Evolutionary conservation across 805 yeast species (phyloP).

Genomic region (Maudiozyma pseudohumilis): DNA sequence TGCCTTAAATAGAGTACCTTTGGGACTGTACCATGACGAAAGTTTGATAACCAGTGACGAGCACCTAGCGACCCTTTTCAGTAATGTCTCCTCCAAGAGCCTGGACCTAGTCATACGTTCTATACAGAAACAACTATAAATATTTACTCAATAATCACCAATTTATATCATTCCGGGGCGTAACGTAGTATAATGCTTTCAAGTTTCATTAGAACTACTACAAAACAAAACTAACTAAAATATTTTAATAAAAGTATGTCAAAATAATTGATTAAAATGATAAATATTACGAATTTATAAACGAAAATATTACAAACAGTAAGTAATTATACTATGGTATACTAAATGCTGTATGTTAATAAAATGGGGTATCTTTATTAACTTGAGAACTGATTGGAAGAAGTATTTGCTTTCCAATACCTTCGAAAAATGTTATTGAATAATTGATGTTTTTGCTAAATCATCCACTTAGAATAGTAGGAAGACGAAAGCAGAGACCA

Average conservation of each 20-base stretch:
- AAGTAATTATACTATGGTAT: neutral
- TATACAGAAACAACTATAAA: too few species aligned
- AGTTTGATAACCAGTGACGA: conserved; percentile 35
- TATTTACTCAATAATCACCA: too few species aligned
- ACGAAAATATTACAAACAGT: conserved; percentile 4
- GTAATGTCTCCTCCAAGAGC: conserved; percentile 10
- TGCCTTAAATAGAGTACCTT: conserved; percentile 5
- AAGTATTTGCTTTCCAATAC: neutral
- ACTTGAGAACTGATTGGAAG: conserved; percentile 2
- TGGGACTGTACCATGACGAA: conserved; percentile 17
- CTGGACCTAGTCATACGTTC: neutral
- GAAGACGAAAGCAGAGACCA: conserved; percentile 4
- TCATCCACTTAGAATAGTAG: conserved; percentile 2
- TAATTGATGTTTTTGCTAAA: neutral
- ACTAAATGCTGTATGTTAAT: conserved; percentile 1
- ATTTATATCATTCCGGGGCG: too few species aligned
- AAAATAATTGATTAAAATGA: neutral
- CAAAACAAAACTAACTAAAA: neutral
- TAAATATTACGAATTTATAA: conserved; percentile 3
- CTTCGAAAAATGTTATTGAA: neutral
- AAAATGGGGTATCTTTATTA: conserved; percentile 3
- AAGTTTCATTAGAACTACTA: neutral
- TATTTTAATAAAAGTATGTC: neutral
- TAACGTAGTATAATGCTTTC: neutral
- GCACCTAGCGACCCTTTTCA: conserved; percentile 39